Conservation (phyloP, 306 rosid genomes). For the Prunus padus region DNA sequence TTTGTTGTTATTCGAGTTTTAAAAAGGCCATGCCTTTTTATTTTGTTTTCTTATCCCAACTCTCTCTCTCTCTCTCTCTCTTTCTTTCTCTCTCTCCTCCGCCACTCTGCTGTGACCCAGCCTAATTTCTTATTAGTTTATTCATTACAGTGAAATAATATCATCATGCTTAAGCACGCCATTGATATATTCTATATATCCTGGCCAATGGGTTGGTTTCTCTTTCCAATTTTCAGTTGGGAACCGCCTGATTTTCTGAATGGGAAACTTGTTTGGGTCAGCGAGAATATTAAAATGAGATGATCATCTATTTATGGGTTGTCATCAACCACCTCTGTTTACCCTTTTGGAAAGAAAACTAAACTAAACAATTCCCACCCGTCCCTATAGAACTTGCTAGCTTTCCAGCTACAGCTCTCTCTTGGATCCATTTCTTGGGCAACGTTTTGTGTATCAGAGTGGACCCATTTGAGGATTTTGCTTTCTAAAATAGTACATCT, state of each 20-base stretch:
- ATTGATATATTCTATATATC: background rate
- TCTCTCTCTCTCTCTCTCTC: background rate
- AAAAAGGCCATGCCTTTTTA: background rate
- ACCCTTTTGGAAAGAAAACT: constrained; percentile 19
- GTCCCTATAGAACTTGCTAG: background rate
- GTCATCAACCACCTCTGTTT: constrained; percentile 15
- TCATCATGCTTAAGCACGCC: background rate
- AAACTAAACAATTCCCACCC: constrained; percentile 13
- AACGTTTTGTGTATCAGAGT: background rate
- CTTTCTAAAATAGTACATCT: background rate
- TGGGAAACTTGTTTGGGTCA: background rate
- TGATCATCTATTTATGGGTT: constrained; percentile 9
- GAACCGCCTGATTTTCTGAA: background rate
- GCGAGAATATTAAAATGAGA: background rate
- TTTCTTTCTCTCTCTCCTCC: background rate
- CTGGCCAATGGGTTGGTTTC: background rate
- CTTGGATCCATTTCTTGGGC: constrained; percentile 19
- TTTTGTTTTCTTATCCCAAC: background rate
- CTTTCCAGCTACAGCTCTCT: background rate
- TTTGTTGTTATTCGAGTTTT: constrained; percentile 17
- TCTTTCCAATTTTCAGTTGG: background rate
- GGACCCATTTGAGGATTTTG: constrained; percentile 15
- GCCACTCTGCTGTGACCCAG: background rate
- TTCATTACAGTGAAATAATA: background rate
- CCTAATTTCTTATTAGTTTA: constrained; percentile 5